phyloP scores from a whole-genome alignment of 805 yeast genomes.

The Candida arabinofermentans region DNA sequence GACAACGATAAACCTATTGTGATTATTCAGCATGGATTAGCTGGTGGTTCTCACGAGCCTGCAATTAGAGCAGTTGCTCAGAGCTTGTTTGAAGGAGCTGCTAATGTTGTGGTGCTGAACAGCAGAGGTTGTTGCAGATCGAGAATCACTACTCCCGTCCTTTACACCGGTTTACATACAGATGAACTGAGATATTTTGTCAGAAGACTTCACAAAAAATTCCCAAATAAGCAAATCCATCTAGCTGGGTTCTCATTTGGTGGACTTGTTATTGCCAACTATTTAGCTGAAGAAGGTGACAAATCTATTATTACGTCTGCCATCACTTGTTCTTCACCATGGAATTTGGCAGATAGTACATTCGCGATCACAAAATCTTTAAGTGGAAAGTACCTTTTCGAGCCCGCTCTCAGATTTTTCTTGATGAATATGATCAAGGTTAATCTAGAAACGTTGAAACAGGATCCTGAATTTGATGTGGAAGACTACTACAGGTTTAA shows the following conservation, averaged over 20 bases:
- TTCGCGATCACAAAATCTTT: conserved; percentile 36
- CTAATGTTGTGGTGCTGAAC: conserved; percentile 56
- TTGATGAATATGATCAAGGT: conserved; percentile 42
- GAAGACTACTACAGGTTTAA: conserved; percentile 28
- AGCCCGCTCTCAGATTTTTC: conserved; percentile 38
- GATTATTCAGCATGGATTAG: conserved; percentile 65
- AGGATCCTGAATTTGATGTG: conserved; percentile 26
- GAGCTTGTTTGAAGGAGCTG: conserved; percentile 39
- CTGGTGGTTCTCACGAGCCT: conserved; percentile 79
- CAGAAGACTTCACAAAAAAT: conserved; percentile 42
- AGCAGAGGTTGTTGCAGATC: conserved; percentile 78
- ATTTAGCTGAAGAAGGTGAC: conserved; percentile 63
- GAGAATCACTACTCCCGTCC: conserved; percentile 61
- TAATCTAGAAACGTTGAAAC: conserved; percentile 34
- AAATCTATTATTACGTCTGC: conserved; percentile 53
- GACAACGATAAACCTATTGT: conserved; percentile 50
- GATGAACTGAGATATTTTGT: conserved; percentile 62
- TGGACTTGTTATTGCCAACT: conserved; percentile 61
- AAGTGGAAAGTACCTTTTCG: conserved; percentile 39
- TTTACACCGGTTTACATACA: conserved; percentile 67
- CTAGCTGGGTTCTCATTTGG: conserved; percentile 73
- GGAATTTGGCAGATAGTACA: conserved; percentile 64
- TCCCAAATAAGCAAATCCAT: conserved; percentile 63
- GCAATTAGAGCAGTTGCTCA: conserved; percentile 55
- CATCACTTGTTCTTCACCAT: conserved; percentile 60